Conservation (phyloP, 2,329 filamentous ascomycete species). For the Dactylellina parvicollis region DNA sequence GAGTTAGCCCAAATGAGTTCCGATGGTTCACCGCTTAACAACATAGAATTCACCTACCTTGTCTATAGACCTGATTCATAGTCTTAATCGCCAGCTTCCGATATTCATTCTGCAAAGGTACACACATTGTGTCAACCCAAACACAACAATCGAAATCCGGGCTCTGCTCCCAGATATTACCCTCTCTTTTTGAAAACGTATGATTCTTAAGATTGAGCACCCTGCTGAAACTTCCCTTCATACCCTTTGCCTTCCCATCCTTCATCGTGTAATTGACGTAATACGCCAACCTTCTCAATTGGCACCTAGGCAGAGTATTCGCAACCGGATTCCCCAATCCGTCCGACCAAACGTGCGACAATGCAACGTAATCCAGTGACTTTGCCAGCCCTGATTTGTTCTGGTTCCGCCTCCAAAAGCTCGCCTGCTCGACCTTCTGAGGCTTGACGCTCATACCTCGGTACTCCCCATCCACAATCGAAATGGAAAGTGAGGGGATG, state of each 20-base stretch:
- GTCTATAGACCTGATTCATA: conserved; percentile 53
- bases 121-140: conserved; percentile 55
- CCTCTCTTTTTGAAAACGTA: conserved; percentile 27
- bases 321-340: conserved; percentile 54
- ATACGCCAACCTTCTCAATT: conserved; percentile 47
- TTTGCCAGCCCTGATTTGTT: conserved; percentile 33
- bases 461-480: conserved; percentile 42
- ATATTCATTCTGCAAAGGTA: conserved; percentile 51
- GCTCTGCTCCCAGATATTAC: conserved; percentile 29
- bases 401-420: conserved; percentile 37
- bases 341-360: conserved; percentile 56
- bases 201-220: conserved; percentile 17
- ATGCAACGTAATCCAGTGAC: conserved; percentile 53
- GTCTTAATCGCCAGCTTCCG: conserved; percentile 54
- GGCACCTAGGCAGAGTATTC: conserved; percentile 53
- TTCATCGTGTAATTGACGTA: conserved; percentile 46
- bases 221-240: conserved; percentile 30
- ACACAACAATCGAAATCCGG: conserved; percentile 30
- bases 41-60: conserved; percentile 9
- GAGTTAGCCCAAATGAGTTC: conserved; percentile 7
- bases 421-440: conserved; percentile 37
- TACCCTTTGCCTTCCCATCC: conserved; percentile 28
- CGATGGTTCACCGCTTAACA: too few species aligned
- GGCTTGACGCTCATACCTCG: conserved; percentile 33
- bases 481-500: conserved; percentile 40